Percentiles rank a stretch among this genome's conserved stretches.
Conservation (phyloP, 139 green algal species). For the Eudorina sp. region DNA sequence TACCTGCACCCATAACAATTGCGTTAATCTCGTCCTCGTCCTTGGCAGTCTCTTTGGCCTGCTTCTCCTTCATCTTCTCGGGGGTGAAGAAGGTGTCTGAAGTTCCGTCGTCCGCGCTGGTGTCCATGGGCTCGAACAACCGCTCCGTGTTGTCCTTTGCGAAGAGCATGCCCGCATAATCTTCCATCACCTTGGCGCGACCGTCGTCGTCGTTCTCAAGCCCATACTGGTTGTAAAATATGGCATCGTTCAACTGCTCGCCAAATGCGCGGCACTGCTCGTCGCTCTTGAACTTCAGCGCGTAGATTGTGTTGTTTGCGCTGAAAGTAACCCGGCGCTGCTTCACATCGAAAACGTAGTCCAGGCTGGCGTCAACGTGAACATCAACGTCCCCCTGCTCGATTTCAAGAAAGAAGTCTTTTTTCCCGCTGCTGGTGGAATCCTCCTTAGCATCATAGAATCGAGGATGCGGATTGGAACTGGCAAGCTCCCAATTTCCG, state of each 20-base stretch:
- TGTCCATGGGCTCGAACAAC: constrained; percentile 63
- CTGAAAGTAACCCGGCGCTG: constrained; percentile 75
- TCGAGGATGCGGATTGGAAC: constrained; percentile 46
- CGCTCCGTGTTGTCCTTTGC: constrained; percentile 58
- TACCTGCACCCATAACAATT: constrained; percentile 67
- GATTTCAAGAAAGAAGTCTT: constrained; percentile 50
- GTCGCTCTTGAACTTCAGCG: constrained; percentile 69
- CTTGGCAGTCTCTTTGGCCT: background rate
- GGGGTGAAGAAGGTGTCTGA: background rate
- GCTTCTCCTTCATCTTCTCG: constrained; percentile 29
- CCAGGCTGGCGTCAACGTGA: constrained; percentile 57
- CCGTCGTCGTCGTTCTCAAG: constrained; percentile 71
- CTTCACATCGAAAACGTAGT: constrained; percentile 60
- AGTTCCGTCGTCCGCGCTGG: background rate
- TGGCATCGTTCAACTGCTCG: constrained; percentile 63
- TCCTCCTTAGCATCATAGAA: constrained; percentile 88
- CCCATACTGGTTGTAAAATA: constrained; percentile 92
- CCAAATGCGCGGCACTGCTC: constrained; percentile 50
- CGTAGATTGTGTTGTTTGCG: constrained; percentile 67
- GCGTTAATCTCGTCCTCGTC: constrained; percentile 52
- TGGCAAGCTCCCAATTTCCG: constrained; percentile 73
- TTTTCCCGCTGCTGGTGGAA: constrained; percentile 30
- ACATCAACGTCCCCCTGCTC: constrained; percentile 69
- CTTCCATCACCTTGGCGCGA: constrained; percentile 69
- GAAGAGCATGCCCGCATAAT: constrained; percentile 65